Evolutionary conservation across 2,329 filamentous ascomycete genomes (phyloP), one percentile per base, ranked within the genome.

Genomic region (Neofusicoccum cordaticola): DNA sequence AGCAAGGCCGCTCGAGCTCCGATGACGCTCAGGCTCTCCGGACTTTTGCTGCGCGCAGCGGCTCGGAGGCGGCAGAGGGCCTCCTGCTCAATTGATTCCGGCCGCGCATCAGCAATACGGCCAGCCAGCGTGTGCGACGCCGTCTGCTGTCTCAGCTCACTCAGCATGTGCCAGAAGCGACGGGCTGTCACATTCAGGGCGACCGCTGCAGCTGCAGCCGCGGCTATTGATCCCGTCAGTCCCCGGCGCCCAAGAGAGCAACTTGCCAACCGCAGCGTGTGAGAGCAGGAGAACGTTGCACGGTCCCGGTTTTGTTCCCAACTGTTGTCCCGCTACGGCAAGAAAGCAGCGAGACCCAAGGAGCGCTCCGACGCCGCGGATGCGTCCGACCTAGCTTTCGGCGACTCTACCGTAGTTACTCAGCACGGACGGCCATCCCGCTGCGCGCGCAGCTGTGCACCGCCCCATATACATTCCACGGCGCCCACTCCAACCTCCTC

Each of bases 381-480:
- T 61, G 57, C 42, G 27, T 31, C 27, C 27, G 27, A 61, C 31
- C 45, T 31, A 47, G 42, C 42, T 37, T 44, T 41, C 42, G 57
- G 57, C 42, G 42, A 61, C 57, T 61, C 37, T 13, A 37, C 27
- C 27, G 27, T 50, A 64, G 48, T 48, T 64, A 57, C 62, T 52
- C 51, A 64, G 62, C 62, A 52, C 51, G 62, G 56, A 60, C 56
- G 27, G 56, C 11, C 41, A 60, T 47, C 56, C 56, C 56, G 41
- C 56, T 37, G 56, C 56, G 51, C 67, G 47, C 51, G 64, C 60
- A 62, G 66, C 53, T 58, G 39, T 45, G 53, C 53, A 27, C 56
- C 56, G 41, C 41, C 69, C 66, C 60, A 63, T 75, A 75, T 66
- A 66, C 62, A 67, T 67, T 62, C 67, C 63, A 66, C 69, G 67